A percentile compares a stretch with the other conserved stretches of the same genome.
Conservation (phyloP, 2,329 filamentous ascomycete genomes). For the Aspergillus calidoustus region DNA sequence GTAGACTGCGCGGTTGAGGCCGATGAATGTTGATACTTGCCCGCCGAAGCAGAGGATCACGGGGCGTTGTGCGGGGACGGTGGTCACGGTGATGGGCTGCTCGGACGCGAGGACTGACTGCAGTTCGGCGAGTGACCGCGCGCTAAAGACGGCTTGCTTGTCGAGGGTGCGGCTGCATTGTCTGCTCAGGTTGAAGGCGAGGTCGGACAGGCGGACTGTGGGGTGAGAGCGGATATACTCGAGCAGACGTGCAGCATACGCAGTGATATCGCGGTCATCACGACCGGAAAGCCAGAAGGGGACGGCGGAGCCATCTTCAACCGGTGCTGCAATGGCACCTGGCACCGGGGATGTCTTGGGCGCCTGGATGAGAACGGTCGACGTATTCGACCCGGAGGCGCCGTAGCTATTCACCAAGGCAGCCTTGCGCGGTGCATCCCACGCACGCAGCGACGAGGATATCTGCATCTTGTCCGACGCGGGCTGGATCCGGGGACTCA, state of each 20-base stretch:
- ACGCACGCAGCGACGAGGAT: conserved; percentile 20
- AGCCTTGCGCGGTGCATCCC: conserved; percentile 23
- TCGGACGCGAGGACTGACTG: background rate
- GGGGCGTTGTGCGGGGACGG: conserved; percentile 11
- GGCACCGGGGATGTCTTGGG: background rate
- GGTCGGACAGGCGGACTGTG: background rate
- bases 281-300: conserved; percentile 10
- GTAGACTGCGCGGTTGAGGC: conserved; percentile 35
- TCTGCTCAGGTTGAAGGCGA: conserved; percentile 11
- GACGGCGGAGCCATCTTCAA: conserved; percentile 18
- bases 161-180: conserved; percentile 7
- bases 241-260: background rate
- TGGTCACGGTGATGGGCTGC: background rate
- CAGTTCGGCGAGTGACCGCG: background rate
- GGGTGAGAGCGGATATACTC: conserved; percentile 2
- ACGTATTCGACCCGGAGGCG: conserved; percentile 30
- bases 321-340: background rate
- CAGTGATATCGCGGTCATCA: conserved; percentile 5
- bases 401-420: conserved; percentile 34
- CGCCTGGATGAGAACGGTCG: conserved; percentile 29
- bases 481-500: conserved; percentile 28
- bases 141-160: background rate
- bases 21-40: conserved; percentile 38
- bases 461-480: conserved; percentile 22
- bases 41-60: conserved; percentile 49